Base-by-base conservation (phyloP, 2,329 filamentous ascomycete species). In the Fusarium anthophilum region DNA sequence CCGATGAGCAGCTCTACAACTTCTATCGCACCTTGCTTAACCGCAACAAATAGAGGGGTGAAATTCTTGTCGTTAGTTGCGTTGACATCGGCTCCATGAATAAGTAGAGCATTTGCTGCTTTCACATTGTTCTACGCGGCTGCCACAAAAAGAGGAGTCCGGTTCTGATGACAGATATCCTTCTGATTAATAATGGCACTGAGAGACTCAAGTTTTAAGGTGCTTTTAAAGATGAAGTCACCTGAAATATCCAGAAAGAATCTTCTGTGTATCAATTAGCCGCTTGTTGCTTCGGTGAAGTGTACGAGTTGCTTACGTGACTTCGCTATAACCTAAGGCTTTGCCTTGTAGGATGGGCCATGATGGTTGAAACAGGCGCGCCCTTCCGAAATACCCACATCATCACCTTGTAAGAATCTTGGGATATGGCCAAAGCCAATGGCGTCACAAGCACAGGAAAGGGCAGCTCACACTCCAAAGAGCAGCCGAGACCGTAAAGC, bases 281-380 rank as follows among this genome's bases (percentile, higher is more conserved):
- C 8, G 32, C 2, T 20, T 53, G 17, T 6, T 37, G 30, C 9
- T 24, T 26, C 7, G 13, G 17, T 54, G n/a, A 20, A 15, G 4
- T 5, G 4, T 7, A 51, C 10, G 6, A 8, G 9, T 11, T 20
- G 15, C 47, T 41, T 12, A 41, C 47, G 22, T 35, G 9, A 20
- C 24, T 35, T 32, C 10, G 15, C n/a, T 28, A 6, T 1, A 2
- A 1, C 47, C 10, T 4, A 32, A 7, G 13, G n/a, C 8, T 5
- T n/a, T 60, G 9, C 28, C 26, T 7, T 32, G 6, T 17, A 6
- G 26, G 22, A 26, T 54, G 57, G 3, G 3, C 6, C 8, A 60
- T 20, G 8, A 54, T 4, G 18, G 45, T 54, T 5, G 45, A 54
- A 24, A 54, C 26, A 17, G 45, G 13, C 4, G 17, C 18, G 8